Evolutionary conservation across 1,284 basidiomycete species (phyloP), one percentile per base, ranked within the genome.

Genomic region (Leccinum insolens): DNA sequence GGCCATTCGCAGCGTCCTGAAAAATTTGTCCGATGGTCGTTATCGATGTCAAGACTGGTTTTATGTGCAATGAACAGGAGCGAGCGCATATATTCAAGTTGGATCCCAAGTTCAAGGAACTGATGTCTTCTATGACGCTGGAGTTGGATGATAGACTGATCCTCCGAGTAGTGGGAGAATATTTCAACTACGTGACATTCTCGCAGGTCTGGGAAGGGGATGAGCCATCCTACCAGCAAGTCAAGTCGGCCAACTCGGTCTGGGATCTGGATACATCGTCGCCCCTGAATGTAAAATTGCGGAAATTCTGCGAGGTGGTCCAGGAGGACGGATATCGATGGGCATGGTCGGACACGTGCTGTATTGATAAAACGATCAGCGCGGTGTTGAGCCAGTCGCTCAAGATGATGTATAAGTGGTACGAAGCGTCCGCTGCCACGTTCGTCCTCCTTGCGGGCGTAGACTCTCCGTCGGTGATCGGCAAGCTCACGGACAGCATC

Each of bases 1-100:
- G 4, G 62, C 41, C 44, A 34, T 65, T 25, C 44, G 15, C 7
- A 28, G 22, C 2, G n/a, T 55, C 22, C 22, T 28, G 34, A 41
- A 65, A 9, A 15, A 25, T 4, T 3, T 65, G 22, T 7, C 64
- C 62, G 6, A 22, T 52, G 3, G 64, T 65, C 2, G 44, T 65
- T 0, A 71, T 71, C 4, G 70, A 71, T 9, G 49, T 68, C 60
- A 60, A 55, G 22, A 61, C 34, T 22, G 70, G 70, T 31, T 58
- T 25, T 22, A 5, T 71, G 12, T 61, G 34, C 31, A 22, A 39
- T 28, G 34, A 61, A 17, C 34, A 14, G 20, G 60, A 61, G 12
- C 60, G 60, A 61, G 20, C 14, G 20, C 17, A 61, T 61, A 61
- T 22, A 37, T 61, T 61, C 60, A 61, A 61, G 20, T 61, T 15